These are phyloP conservation scores for Hapsidospora chrysogenum DNA, from an alignment of 495 filamentous ascomycete species.

Conservation along the genomic window DNA sequence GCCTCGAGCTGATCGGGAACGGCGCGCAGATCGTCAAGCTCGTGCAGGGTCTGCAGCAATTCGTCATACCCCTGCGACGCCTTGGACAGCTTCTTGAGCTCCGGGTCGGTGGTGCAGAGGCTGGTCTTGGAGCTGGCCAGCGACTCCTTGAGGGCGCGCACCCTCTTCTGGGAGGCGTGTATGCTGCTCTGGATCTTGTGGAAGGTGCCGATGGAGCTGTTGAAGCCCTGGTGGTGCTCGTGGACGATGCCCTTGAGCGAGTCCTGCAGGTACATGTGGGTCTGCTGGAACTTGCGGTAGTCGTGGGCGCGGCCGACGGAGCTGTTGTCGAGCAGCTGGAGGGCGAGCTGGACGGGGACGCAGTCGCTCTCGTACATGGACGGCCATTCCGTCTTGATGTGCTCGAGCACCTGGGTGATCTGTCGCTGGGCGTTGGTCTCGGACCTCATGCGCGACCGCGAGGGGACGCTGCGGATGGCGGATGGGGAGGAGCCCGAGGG, in stretches of 20 bases:
- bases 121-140: conserved; percentile 68
- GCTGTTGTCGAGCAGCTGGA: conserved; percentile 85
- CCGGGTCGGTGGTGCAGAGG: conserved; percentile 74
- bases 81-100: conserved; percentile 71
- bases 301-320: conserved; percentile 81
- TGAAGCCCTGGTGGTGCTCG: conserved; percentile 98
- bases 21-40: conserved; percentile 78
- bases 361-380: conserved; percentile 79
- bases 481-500: background rate
- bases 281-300: conserved; percentile 64
- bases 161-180: conserved; percentile 68
- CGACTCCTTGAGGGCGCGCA: conserved; percentile 66
- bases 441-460: conserved; percentile 3
- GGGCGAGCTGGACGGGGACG: conserved; percentile 78
- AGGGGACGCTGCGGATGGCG: conserved; percentile 1
- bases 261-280: conserved; percentile 70
- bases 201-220: conserved; percentile 95
- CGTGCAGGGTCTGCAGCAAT: conserved; percentile 66
- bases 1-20: conserved; percentile 88
- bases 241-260: conserved; percentile 93
- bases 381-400: conserved; percentile 78
- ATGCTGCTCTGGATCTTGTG: conserved; percentile 96
- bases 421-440: conserved; percentile 28
- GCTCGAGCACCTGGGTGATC: conserved; percentile 29
- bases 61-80: conserved; percentile 84